Conservation (phyloP, 2,329 filamentous ascomycete genomes). For the Neofusicoccum cordaticola region DNA sequence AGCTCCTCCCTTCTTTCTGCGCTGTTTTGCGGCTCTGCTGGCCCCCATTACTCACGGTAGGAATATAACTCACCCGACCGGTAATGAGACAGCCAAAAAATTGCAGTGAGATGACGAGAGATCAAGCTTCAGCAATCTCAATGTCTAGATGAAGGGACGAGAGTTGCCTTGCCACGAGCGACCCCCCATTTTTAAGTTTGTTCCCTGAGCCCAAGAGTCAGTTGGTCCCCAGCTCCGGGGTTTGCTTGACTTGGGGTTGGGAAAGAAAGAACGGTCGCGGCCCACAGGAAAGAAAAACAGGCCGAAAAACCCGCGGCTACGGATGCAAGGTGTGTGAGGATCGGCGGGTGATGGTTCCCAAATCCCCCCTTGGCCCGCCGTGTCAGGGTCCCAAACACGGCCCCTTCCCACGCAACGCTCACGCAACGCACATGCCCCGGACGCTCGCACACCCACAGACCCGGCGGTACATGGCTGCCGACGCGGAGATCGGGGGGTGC, state of each 20-base stretch:
- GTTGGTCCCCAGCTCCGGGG: not conserved
- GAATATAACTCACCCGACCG: not conserved
- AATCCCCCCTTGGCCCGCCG: not conserved
- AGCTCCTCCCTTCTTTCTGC: not conserved
- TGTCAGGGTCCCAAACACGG: constrained; percentile 2
- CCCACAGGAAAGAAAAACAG: too few relatives aligned
- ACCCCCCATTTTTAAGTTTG: too few relatives aligned
- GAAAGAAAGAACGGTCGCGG: too few relatives aligned
- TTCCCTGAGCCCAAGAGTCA: too few relatives aligned
- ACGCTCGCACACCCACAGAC: not conserved
- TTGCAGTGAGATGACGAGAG: not conserved
- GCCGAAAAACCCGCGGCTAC: not conserved
- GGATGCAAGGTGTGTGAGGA: not conserved
- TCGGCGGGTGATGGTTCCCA: not conserved
- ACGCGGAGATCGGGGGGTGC: constrained; percentile 1
- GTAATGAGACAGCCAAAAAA: not conserved
- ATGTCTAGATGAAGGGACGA: not conserved
- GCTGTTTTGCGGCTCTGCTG: not conserved
- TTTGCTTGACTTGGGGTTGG: too few relatives aligned
- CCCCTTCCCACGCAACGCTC: not conserved
- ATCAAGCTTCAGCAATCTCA: not conserved
- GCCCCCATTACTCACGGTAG: not conserved
- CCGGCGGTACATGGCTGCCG: constrained; percentile 4
- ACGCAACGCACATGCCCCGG: not conserved
- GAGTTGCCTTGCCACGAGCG: not conserved